Percentiles rank a stretch among this genome's conserved stretches.
Evolutionary conservation across 2,329 filamentous ascomycete genomes (phyloP).

Genomic region (Fusarium camptoceras): DNA sequence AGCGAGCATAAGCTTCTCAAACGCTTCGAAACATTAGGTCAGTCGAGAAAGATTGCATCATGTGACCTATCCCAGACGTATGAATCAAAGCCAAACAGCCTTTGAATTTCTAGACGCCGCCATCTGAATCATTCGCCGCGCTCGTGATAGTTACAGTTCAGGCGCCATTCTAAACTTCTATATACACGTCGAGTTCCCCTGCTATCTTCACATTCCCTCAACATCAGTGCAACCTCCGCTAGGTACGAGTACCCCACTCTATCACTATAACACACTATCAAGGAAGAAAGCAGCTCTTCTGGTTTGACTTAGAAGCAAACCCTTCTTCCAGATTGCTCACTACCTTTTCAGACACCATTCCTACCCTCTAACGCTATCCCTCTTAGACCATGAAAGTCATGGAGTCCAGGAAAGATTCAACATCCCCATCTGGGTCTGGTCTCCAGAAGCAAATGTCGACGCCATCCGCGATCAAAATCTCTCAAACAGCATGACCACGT

Average conservation of each 20-base stretch:
- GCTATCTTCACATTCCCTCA: rapidly evolving
- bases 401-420: neutral
- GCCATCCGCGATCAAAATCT: rapidly evolving
- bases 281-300: neutral
- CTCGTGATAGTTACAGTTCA: neutral
- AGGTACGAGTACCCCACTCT: neutral
- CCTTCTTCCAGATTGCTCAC: too few relatives aligned
- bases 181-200: neutral
- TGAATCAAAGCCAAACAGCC: neutral
- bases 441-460: neutral
- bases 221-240: neutral
- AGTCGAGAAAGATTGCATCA: neutral
- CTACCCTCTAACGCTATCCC: neutral
- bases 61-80: neutral
- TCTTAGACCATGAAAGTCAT: neutral
- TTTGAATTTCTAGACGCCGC: neutral
- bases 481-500: rapidly evolving
- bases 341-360: neutral
- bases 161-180: neutral
- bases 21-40: neutral
- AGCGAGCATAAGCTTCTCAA: too few relatives aligned
- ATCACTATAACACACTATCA: neutral
- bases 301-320: too few relatives aligned
- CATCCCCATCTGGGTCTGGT: neutral
- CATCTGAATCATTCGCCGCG: rapidly evolving